Percentiles rank a stretch among this genome's conserved stretches.
phyloP scores from a whole-genome alignment of 2,329 filamentous ascomycete genomes.

The Ilyonectria robusta region DNA sequence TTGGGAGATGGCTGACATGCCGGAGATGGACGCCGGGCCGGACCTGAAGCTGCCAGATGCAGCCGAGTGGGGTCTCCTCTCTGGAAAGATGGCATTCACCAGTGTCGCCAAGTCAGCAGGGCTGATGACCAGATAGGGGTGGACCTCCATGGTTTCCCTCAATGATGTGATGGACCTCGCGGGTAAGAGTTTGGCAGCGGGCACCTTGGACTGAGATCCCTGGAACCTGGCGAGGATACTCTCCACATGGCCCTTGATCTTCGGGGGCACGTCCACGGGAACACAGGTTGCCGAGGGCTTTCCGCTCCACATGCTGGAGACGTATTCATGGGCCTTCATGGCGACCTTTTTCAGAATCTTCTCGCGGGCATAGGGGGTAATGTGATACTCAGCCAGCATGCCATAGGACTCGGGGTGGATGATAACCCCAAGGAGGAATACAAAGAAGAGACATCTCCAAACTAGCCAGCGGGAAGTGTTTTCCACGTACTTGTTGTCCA shows the following conservation, averaged over 20 bases:
- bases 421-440: slow-evolving; percentile 86
- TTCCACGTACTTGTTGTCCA: slow-evolving; percentile 80
- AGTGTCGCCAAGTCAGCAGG: slow-evolving; percentile 84
- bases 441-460: slow-evolving; percentile 92
- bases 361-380: slow-evolving; percentile 90
- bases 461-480: slow-evolving; percentile 87
- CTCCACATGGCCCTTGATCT: slow-evolving; percentile 79
- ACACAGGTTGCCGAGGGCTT: slow-evolving; percentile 70
- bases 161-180: slow-evolving; percentile 81
- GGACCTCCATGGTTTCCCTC: slow-evolving; percentile 82
- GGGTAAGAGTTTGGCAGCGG: slow-evolving; percentile 73
- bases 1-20: slow-evolving; percentile 77
- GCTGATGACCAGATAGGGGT: slow-evolving; percentile 84
- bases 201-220: slow-evolving; percentile 63
- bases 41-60: slow-evolving; percentile 75
- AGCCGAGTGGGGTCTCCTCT: slow-evolving; percentile 75
- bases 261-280: slow-evolving; percentile 66
- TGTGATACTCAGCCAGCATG: slow-evolving; percentile 90
- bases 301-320: slow-evolving; percentile 82
- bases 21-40: slow-evolving; percentile 77
- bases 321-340: slow-evolving; percentile 82
- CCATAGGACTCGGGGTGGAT: slow-evolving; percentile 88
- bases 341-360: slow-evolving; percentile 86
- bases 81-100: slow-evolving; percentile 87
- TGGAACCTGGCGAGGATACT: slow-evolving; percentile 78